Base-by-base conservation (phyloP, 441 rosid genomes). In the Croton setiger region DNA sequence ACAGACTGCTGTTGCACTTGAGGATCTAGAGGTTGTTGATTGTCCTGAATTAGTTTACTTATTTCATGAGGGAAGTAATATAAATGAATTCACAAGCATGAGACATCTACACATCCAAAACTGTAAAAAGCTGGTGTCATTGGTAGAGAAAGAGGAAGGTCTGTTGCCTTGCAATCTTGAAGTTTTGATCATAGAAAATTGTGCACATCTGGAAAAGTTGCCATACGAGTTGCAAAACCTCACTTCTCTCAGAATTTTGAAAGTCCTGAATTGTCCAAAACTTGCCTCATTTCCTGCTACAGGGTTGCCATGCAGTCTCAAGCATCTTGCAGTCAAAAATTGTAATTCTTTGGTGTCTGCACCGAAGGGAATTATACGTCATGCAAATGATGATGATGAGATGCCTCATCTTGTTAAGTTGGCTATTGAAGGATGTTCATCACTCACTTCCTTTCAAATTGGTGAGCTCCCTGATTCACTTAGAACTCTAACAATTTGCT, bases 401-500 rank as follows among this genome's bases (percentile, higher is more conserved):
- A 44, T 13, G 39, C 31, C 55, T 44, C 3, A 0, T 15, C 66
- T 45, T 15, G 10, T 45, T 20, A 31, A 44, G 12, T 13, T 27
- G 36, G 33, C 18, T 17, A 44, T 47, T 44, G 66, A 31, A 45
- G 52, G 57, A 53, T 53, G 39, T 63, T 5, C 52, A 27, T 27
- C 66, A 23, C 21, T 15, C 3, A 21, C 14, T 18, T 48, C 21
- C 41, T 23, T 63, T 48, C 37, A 36, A 4, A 4, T 10, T 7
- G 52, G 52, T 0, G 39, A 63, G 36, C 47, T 63, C 18, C 21
- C 55, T 51, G 39, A 4, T 9, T 49, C 78, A 17, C 71, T 74
- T 49, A 64, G 66, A 37, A 47, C 36, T 35, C 49, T 74, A 49
- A 48, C 21, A 14, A 64, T 69, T 41, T 57, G 49, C 45, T 41